A percentile compares a stretch with the other conserved stretches of the same genome.
Conservation (phyloP, 257 asterid species). For the Solanum microdontum region DNA sequence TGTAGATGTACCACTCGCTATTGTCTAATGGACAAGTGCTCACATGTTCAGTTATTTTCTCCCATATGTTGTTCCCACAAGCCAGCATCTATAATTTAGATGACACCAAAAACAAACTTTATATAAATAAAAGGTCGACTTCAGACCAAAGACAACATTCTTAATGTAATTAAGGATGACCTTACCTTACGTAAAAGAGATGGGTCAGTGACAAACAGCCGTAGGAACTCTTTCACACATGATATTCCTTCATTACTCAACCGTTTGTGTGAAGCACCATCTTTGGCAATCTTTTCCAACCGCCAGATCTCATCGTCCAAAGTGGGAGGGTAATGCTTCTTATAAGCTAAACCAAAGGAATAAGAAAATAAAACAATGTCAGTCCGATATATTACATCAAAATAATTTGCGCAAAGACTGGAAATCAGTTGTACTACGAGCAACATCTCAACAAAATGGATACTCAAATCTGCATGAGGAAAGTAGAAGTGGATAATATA, state of each 20-base stretch:
- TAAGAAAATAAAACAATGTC: conserved; percentile 1
- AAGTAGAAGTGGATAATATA: background rate
- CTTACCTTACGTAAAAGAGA: conserved; percentile 47
- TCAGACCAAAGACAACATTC: background rate
- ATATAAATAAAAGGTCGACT: background rate
- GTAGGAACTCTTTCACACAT: conserved; percentile 52
- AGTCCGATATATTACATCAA: background rate
- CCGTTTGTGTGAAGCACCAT: conserved; percentile 44
- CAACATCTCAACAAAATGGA: background rate
- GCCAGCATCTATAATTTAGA: conserved; percentile 46
- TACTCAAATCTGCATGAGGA: background rate
- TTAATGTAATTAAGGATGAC: conserved; percentile 4
- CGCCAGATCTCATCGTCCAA: conserved; percentile 72
- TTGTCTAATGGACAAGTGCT: conserved; percentile 34
- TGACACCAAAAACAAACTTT: background rate
- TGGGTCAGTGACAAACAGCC: conserved; percentile 27
- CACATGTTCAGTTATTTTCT: conserved; percentile 49
- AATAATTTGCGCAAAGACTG: background rate
- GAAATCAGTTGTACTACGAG: background rate
- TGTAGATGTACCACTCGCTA: conserved; percentile 28
- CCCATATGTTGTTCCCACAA: conserved; percentile 44
- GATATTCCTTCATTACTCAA: conserved; percentile 21
- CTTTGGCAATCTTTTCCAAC: conserved; percentile 70
- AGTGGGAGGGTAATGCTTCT: conserved; percentile 67
- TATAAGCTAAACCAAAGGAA: conserved; percentile 38